phyloP scores from a whole-genome alignment of 371 early-diverging fungal species.

The Nosema muscidifuracis region DNA sequence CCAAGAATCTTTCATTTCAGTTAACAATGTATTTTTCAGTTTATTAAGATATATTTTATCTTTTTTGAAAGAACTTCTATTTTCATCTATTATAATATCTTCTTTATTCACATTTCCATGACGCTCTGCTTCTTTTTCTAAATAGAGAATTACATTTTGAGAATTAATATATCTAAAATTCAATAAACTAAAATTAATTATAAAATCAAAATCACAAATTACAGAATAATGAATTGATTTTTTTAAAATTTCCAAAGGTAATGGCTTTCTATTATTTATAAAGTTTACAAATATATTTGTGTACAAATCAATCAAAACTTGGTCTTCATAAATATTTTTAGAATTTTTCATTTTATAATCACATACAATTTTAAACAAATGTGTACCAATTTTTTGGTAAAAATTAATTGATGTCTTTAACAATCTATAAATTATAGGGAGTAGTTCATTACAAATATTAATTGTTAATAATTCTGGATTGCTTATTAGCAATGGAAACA shows the following conservation, averaged over 20 bases:
- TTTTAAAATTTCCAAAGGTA: background rate
- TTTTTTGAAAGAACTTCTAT: no score
- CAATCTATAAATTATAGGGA: constrained; percentile 13
- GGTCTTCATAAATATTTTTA: background rate
- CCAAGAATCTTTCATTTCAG: no score
- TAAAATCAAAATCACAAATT: constrained; percentile 1
- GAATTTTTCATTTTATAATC: background rate
- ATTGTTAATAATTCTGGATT: constrained; percentile 13
- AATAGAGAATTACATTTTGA: background rate
- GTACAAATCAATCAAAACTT: constrained; percentile 11
- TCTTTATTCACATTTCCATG: no score
- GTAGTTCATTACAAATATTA: constrained; percentile 7
- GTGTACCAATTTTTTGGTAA: constrained; percentile 12
- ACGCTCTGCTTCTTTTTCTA: background rate
- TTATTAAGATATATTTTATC: no score
- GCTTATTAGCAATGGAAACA: constrained; percentile 17
- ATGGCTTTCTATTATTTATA: background rate
- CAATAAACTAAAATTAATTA: background rate
- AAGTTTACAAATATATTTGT: constrained; percentile 6
- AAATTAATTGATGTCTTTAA: background rate
- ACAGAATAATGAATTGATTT: background rate
- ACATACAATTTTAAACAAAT: constrained; percentile 13
- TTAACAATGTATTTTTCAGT: no score
- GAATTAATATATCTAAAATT: background rate
- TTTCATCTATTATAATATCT: no score